Evolutionary conservation across 345 rosid species (phyloP).

Genomic region (Pistacia atlantica): DNA sequence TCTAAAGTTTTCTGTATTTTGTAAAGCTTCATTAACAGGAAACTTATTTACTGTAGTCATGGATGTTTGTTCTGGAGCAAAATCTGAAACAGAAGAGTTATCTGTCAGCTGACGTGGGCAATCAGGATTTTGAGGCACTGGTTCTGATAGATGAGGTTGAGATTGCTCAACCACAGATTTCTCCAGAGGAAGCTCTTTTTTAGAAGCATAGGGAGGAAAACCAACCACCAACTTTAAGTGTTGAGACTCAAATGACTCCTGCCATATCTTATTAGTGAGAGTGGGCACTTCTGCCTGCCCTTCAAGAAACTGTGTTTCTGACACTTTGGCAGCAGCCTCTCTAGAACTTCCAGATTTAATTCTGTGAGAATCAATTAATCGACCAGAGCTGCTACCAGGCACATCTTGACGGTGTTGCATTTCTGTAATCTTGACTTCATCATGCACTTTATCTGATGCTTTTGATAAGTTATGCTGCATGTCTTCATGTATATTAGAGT

Average conservation of each 20-base stretch:
- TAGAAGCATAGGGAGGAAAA: constrained; percentile 18
- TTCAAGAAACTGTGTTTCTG: constrained; percentile 19
- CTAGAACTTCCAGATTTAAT: constrained; percentile 10
- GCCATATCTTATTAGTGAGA: constrained; percentile 6
- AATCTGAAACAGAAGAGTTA: constrained; percentile 37
- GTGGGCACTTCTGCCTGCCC: constrained; percentile 17
- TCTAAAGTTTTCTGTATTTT: constrained; percentile 20
- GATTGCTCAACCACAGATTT: constrained; percentile 24
- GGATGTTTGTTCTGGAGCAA: constrained; percentile 30
- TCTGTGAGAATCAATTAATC: constrained; percentile 18
- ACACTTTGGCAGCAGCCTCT: constrained; percentile 14
- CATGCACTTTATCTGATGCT: constrained; percentile 23
- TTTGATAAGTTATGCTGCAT: constrained; percentile 22
- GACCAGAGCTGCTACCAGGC: constrained; percentile 21
- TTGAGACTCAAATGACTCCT: constrained; percentile 22
- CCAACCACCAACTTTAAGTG: not conserved
- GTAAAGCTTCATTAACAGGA: constrained; percentile 15
- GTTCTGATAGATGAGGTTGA: constrained; percentile 21
- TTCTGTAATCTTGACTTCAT: constrained; percentile 23
- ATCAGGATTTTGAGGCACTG: constrained; percentile 28
- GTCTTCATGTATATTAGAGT: constrained; percentile 25
- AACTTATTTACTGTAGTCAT: constrained; percentile 22
- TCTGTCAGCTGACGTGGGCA: constrained; percentile 27
- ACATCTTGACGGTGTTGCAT: constrained; percentile 19
- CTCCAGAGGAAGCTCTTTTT: constrained; percentile 9